These are phyloP conservation scores for Penicillium dipodomyicola DNA, from an alignment of 495 filamentous ascomycete species.

Conservation along the genomic window DNA sequence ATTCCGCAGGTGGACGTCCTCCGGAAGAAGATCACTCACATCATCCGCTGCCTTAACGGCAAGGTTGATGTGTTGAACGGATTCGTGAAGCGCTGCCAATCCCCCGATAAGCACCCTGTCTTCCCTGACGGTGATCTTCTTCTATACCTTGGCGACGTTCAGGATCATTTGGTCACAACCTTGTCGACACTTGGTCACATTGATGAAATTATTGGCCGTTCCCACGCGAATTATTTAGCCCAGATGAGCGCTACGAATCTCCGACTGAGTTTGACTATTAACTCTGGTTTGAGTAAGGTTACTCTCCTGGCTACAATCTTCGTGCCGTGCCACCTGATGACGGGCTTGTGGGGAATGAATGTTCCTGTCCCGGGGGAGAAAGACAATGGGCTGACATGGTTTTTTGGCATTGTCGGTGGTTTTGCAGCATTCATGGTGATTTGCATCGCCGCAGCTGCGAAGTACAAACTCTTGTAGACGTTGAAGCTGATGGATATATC, in stretches of 20 bases:
- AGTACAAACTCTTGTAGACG: constrained; percentile 29
- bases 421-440: constrained; percentile 57
- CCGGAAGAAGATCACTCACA: constrained; percentile 86
- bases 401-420: constrained; percentile 69
- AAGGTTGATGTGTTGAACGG: constrained; percentile 94
- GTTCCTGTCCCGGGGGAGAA: constrained; percentile 72
- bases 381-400: constrained; percentile 57
- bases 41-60: constrained; percentile 81
- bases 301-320: constrained; percentile 91
- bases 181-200: constrained; percentile 84
- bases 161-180: constrained; percentile 98
- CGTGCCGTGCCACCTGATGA: constrained; percentile 86
- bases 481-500: neutral
- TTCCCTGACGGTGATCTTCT: constrained; percentile 87
- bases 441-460: constrained; percentile 40
- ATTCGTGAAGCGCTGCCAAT: constrained; percentile 93
- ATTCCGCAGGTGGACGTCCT: constrained; percentile 78
- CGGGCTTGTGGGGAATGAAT: constrained; percentile 96
- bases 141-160: constrained; percentile 89
- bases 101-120: constrained; percentile 71
- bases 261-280: constrained; percentile 68
- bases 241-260: constrained; percentile 86
- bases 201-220: constrained; percentile 87
- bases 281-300: constrained; percentile 79
- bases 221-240: constrained; percentile 87